These are phyloP conservation scores for Piloderma croceum DNA, from an alignment of 768 basidiomycete genomes.

Conservation along the genomic window DNA sequence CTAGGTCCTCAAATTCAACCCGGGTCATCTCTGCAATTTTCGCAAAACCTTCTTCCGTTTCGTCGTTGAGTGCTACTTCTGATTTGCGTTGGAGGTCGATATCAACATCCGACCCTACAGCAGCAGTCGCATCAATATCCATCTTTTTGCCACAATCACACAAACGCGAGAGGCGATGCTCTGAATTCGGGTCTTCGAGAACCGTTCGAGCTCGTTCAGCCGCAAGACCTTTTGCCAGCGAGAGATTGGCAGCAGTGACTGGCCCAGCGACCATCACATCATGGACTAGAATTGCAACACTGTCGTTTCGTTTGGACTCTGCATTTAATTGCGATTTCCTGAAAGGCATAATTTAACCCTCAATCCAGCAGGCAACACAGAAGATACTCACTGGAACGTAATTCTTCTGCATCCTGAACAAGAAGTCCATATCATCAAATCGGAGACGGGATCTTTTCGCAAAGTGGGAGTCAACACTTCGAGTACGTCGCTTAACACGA, in stretches of 20 bases:
- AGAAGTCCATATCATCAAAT: slow-evolving; percentile 63
- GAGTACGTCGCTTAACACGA: slow-evolving; percentile 64
- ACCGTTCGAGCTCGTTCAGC: slow-evolving; percentile 55
- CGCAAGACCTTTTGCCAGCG: slow-evolving; percentile 63
- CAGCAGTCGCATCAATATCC: background rate
- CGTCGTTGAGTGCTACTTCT: slow-evolving; percentile 31
- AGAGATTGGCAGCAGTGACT: slow-evolving; percentile 48
- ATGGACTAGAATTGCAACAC: slow-evolving; percentile 56
- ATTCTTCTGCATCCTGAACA: slow-evolving; percentile 50
- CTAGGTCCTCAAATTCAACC: background rate
- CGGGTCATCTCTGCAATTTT: slow-evolving; percentile 25
- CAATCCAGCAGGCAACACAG: slow-evolving; percentile 5
- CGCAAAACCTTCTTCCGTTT: slow-evolving; percentile 49
- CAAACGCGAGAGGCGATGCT: slow-evolving; percentile 37
- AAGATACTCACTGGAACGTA: slow-evolving; percentile 38
- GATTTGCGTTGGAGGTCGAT: slow-evolving; percentile 13
- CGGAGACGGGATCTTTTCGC: slow-evolving; percentile 66
- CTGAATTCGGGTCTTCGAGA: slow-evolving; percentile 42
- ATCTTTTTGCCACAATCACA: slow-evolving; percentile 34
- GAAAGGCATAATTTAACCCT: background rate
- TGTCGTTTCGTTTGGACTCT: slow-evolving; percentile 41
- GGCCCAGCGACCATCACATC: slow-evolving; percentile 53
- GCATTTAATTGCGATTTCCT: slow-evolving; percentile 42
- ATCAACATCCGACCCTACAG: slow-evolving; percentile 11
- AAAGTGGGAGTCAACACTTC: slow-evolving; percentile 52